Evolutionary conservation across 257 asterid species (phyloP).

Genomic region (Salvia splendens): DNA sequence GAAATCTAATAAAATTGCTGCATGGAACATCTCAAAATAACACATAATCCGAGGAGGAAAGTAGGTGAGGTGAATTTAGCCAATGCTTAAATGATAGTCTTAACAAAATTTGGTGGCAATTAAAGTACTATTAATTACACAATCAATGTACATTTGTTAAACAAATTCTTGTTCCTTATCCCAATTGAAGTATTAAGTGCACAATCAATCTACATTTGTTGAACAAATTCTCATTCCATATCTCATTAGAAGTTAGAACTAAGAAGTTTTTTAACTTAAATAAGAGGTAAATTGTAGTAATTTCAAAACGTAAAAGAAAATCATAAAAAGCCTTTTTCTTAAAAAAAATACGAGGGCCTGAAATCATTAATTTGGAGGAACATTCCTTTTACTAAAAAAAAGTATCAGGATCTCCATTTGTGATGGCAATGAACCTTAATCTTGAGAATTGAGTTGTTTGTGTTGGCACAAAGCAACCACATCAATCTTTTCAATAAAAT

Average conservation of each 20-base stretch:
- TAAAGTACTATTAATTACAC: background rate
- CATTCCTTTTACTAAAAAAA: slow-evolving; percentile 28
- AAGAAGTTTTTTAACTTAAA: too few species aligned
- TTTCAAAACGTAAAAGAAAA: too few species aligned
- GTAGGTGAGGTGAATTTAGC: slow-evolving; percentile 9
- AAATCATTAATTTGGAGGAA: slow-evolving; percentile 24
- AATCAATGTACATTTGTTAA: background rate
- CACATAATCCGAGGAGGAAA: background rate
- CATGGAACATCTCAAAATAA: slow-evolving; percentile 8
- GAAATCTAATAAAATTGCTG: background rate
- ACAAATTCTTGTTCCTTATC: background rate
- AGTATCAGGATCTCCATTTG: background rate
- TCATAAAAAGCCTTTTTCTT: background rate
- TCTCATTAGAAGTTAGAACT: too few species aligned
- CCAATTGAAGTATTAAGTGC: background rate
- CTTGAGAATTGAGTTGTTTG: slow-evolving; percentile 11
- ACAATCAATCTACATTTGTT: background rate
- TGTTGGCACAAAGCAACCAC: slow-evolving; percentile 19
- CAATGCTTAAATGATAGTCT: background rate
- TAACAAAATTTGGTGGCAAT: background rate
- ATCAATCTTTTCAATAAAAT: background rate
- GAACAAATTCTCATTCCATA: background rate
- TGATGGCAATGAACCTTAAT: slow-evolving; percentile 20
- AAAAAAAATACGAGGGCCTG: background rate
- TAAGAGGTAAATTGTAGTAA: too few species aligned